Percentiles rank a stretch among this genome's conserved stretches.
Evolutionary conservation across 2,329 filamentous ascomycete species (phyloP).

Genomic region (Cercospora sp.): DNA sequence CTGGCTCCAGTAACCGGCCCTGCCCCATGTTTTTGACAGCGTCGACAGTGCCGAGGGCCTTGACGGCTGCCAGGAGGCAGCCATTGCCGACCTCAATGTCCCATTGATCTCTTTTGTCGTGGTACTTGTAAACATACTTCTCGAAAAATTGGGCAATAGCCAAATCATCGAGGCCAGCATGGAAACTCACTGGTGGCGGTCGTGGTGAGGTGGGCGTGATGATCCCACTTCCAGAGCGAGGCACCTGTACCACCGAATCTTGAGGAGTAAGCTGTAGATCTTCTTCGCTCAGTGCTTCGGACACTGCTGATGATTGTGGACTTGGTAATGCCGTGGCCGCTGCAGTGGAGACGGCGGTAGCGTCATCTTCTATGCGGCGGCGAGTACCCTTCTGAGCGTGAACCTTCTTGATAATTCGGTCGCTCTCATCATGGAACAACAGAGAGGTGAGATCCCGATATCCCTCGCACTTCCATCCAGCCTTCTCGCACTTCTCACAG

Average conservation of each 20-base stretch:
- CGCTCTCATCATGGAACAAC: slow-evolving; percentile 25
- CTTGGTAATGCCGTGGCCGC: neutral
- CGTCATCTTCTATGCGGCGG: slow-evolving; percentile 10
- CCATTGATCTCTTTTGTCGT: slow-evolving; percentile 21
- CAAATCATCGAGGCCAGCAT: slow-evolving; percentile 16
- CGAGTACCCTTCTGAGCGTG: slow-evolving; percentile 18
- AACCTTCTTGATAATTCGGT: slow-evolving; percentile 19
- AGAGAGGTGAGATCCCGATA: slow-evolving; percentile 20
- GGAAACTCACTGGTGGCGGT: neutral
- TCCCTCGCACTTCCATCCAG: slow-evolving; percentile 23
- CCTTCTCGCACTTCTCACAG: slow-evolving; percentile 24
- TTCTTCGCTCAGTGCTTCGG: neutral
- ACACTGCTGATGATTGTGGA: neutral
- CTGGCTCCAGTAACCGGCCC: slow-evolving; percentile 7
- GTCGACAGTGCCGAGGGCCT: slow-evolving; percentile 19
- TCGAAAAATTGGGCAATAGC: slow-evolving; percentile 21
- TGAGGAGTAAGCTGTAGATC: neutral
- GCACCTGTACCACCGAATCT: slow-evolving; percentile 1
- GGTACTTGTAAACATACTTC: slow-evolving; percentile 22
- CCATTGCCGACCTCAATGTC: slow-evolving; percentile 22
- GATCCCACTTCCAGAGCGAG: neutral
- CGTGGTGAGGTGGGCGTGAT: neutral
- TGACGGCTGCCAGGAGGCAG: slow-evolving; percentile 17
- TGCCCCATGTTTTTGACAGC: slow-evolving; percentile 16
- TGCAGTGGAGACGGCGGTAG: slow-evolving; percentile 1